phyloP scores from a whole-genome alignment of 176 grass and related monocot species.

The Bolboschoenus planiculmis region DNA sequence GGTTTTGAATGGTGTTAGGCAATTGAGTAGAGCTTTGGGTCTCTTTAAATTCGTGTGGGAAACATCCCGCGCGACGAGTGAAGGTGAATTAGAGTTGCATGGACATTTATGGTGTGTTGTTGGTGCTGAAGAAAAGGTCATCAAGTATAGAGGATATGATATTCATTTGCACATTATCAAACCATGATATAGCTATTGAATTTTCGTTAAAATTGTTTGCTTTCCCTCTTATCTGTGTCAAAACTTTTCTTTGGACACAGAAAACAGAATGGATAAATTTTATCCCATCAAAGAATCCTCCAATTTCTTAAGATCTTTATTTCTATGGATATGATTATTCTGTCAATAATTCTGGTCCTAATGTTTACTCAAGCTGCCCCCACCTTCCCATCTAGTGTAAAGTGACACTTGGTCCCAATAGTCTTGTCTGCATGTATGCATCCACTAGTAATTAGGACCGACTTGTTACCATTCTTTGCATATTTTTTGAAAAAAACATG shows the following conservation, averaged over 20 bases:
- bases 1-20: slow-evolving; percentile 39
- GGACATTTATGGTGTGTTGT: slow-evolving; percentile 64
- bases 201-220: not conserved
- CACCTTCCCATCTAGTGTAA: not conserved
- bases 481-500: not conserved
- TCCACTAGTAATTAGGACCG: not conserved
- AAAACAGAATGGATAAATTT: not conserved
- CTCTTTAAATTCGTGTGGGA: slow-evolving; percentile 70
- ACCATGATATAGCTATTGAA: not conserved
- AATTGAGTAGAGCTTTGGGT: slow-evolving; percentile 49
- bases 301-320: not conserved
- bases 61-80: slow-evolving; percentile 14
- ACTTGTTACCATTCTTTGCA: not conserved
- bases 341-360: not conserved
- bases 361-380: not conserved
- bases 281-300: not conserved
- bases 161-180: slow-evolving; percentile 49
- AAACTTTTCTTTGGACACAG: not conserved
- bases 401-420: not conserved
- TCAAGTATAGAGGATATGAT: slow-evolving; percentile 61
- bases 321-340: not conserved
- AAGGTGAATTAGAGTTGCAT: slow-evolving; percentile 45
- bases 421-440: not conserved
- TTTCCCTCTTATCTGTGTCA: not conserved
- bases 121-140: slow-evolving; percentile 40